Conservation (phyloP, 768 basidiomycete genomes). For the Clitopilus hobsonii region DNA sequence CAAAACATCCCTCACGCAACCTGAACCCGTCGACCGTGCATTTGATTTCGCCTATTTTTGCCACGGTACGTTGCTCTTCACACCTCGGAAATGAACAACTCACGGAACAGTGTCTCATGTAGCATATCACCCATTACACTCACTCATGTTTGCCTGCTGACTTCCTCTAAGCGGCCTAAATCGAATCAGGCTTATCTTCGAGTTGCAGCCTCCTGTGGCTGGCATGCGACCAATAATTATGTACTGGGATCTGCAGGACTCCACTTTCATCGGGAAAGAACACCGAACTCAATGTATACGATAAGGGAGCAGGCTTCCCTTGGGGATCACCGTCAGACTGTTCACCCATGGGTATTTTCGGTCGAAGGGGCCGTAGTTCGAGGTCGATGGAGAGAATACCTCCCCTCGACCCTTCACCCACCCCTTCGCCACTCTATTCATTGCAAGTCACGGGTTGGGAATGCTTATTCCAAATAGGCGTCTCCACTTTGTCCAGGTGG, state of each 20-base stretch:
- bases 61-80: not conserved
- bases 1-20: not conserved
- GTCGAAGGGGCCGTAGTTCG: not conserved
- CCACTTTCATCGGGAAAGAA: not conserved
- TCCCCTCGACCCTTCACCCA: not conserved
- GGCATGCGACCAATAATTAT: not conserved
- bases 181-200: not conserved
- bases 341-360: not conserved
- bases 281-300: not conserved
- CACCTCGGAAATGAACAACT: not conserved
- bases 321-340: not conserved
- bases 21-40: too few relatives aligned
- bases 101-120: not conserved
- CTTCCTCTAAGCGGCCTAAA: not conserved
- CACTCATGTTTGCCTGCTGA: not conserved
- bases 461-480: not conserved
- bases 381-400: not conserved
- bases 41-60: too few relatives aligned
- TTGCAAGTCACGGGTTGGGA: not conserved
- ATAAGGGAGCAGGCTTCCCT: not conserved
- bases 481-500: not conserved
- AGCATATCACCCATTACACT: not conserved
- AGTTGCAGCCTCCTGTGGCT: not conserved
- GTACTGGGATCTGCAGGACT: too few relatives aligned
- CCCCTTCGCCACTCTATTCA: not conserved